Base-by-base conservation (phyloP, 352 stramenopile genomes). In the Phytophthora cactorum region DNA sequence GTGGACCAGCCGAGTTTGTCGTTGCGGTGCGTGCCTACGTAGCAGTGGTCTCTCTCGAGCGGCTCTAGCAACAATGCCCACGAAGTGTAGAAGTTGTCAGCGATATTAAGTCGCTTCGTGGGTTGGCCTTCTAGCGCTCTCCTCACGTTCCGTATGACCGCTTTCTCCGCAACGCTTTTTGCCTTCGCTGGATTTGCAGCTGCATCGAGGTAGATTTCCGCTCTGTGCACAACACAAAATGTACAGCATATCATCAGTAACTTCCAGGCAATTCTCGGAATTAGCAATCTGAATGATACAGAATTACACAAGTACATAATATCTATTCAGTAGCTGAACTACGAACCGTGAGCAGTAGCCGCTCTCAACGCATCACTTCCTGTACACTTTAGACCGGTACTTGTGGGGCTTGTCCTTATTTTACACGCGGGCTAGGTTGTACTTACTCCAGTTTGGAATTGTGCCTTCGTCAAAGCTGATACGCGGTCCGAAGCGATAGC, bases 371-470 rank as follows among this genome's bases (percentile, higher is more conserved):
- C 58, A 66, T 36, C 69, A 77, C 5, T 51, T 63, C 64, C 70
- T 61, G 28, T 70, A 74, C 9, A 25, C 50, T 32, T 77, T 77
- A 1, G 44, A 62, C 8, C 31, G 64, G 25, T 52, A 73, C n/a
- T 63, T 56, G 46, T 61, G 5, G 0, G 63, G 49, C 43, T 66
- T 72, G 5, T 55, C 52, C 41, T 72, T 65, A 32, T 66, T 64
- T 27, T 70, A 77, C 5, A 60, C 31, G 15, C 60, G 53, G 3
- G 74, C 60, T 0, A 60, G 52, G 8, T 65, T 68, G 52, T 46
- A 61, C 10, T 57, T 9, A n/a, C 54, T 64, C 14, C 39, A 15
- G 11, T 55, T 71, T 6, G 55, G 54, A 2, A 77, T 61, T 0
- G 45, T 69, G 3, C 56, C 45, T 14, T 70, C 47, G 6, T 77